These are phyloP conservation scores for Megacollybia platyphylla DNA, from an alignment of 1,284 basidiomycete genomes.

Conservation along the genomic window DNA sequence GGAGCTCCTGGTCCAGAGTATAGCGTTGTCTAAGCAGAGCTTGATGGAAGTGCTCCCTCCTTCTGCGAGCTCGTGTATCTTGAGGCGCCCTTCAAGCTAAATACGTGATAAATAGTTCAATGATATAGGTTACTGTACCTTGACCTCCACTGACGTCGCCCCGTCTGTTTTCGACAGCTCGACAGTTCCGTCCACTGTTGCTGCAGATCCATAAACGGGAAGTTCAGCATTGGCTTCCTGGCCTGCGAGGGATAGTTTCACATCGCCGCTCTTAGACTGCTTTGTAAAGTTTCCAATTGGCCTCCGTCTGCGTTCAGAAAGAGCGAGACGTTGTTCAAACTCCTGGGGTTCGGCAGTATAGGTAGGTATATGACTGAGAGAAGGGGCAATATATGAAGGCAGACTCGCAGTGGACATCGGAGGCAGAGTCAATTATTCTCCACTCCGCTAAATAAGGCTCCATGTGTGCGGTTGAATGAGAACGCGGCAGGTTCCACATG, in stretches of 20 bases:
- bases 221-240: slow-evolving; percentile 35
- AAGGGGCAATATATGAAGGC: slow-evolving; percentile 25
- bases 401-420: slow-evolving; percentile 31
- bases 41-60: slow-evolving; percentile 39
- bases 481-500: slow-evolving; percentile 1
- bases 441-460: background rate
- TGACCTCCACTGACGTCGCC: slow-evolving; percentile 48
- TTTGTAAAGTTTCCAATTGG: slow-evolving; percentile 44
- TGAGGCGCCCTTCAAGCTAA: slow-evolving; percentile 48
- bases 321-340: slow-evolving; percentile 38
- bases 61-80: slow-evolving; percentile 51
- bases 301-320: slow-evolving; percentile 30
- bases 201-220: slow-evolving; percentile 45
- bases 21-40: slow-evolving; percentile 35
- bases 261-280: slow-evolving; percentile 39
- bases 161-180: slow-evolving; percentile 43
- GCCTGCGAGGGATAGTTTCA: slow-evolving; percentile 32
- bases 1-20: slow-evolving; percentile 45
- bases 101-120: slow-evolving; percentile 4
- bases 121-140: slow-evolving; percentile 24
- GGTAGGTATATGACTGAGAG: slow-evolving; percentile 22
- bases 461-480: background rate
- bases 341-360: slow-evolving; percentile 40
- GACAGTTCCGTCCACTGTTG: slow-evolving; percentile 41
- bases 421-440: background rate